These are phyloP conservation scores for Fusarium sarcochroum DNA, from an alignment of 2,329 filamentous ascomycete species.

Conservation along the genomic window DNA sequence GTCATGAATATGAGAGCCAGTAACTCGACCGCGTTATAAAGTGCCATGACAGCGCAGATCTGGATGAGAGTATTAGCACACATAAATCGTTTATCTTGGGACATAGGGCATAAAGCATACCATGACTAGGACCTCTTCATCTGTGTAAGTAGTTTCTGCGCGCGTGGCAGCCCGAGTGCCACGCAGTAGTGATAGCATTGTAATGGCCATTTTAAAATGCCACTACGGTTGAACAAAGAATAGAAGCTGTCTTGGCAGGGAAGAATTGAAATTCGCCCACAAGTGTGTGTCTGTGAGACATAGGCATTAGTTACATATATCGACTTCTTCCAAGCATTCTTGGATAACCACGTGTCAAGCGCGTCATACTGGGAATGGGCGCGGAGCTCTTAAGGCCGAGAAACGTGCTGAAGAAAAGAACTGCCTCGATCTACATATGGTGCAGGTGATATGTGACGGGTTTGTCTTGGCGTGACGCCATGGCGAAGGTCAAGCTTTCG, in stretches of 20 bases:
- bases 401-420: not conserved
- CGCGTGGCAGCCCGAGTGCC: conserved; percentile 9
- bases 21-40: conserved; percentile 53
- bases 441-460: not conserved
- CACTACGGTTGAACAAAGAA: not conserved
- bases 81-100: fast-evolving
- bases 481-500: not conserved
- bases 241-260: not conserved
- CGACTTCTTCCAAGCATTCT: not conserved
- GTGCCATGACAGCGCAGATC: conserved; percentile 27
- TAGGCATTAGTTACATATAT: conserved; percentile 4
- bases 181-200: conserved; percentile 18
- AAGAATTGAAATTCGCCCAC: not conserved
- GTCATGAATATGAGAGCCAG: conserved; percentile 51
- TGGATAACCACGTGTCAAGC: no score
- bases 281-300: not conserved
- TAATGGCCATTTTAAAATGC: not conserved
- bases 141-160: conserved; percentile 15
- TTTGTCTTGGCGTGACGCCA: not conserved
- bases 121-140: conserved; percentile 26
- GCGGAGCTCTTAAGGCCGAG: not conserved
- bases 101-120: not conserved
- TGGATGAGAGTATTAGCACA: not conserved
- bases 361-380: not conserved
- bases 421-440: not conserved